Conservation (phyloP, 2,329 filamentous ascomycete species). For the Nannizziopsis barbatae region DNA sequence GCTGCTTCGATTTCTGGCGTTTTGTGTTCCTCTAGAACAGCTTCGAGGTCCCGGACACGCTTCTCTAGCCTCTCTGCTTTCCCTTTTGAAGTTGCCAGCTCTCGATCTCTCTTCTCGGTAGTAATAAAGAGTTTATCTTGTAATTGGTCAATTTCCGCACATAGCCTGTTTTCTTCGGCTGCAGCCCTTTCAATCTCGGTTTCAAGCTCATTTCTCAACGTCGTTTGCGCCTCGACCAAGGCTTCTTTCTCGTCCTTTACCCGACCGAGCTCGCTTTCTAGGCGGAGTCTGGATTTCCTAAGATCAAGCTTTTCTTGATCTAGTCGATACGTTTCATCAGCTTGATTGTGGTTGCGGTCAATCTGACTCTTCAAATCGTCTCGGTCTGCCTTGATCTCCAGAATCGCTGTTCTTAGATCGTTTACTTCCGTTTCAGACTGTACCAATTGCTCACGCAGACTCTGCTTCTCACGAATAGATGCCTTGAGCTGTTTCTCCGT, state of each 20-base stretch:
- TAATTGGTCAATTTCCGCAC: conserved; percentile 40
- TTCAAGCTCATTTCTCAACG: conserved; percentile 53
- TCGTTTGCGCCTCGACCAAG: conserved; percentile 46
- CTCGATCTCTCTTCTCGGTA: conserved; percentile 37
- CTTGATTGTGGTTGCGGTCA: conserved; percentile 44
- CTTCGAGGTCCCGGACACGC: conserved; percentile 40
- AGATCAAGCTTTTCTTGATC: conserved; percentile 61
- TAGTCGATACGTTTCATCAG: conserved; percentile 47
- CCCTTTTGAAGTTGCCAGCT: conserved; percentile 44
- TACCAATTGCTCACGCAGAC: conserved; percentile 52
- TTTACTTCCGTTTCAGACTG: conserved; percentile 51
- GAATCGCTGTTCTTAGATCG: conserved; percentile 45
- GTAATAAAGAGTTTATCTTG: conserved; percentile 40
- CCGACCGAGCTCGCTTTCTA: conserved; percentile 56
- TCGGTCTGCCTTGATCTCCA: conserved; percentile 52
- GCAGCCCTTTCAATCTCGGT: conserved; percentile 55
- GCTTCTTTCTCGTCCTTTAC: conserved; percentile 53
- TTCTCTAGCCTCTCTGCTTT: conserved; percentile 56
- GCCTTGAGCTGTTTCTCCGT: conserved; percentile 47
- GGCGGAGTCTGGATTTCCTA: conserved; percentile 54
- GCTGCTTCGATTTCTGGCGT: conserved; percentile 25
- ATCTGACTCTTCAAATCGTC: conserved; percentile 56
- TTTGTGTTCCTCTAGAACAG: conserved; percentile 46
- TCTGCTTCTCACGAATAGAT: conserved; percentile 50
- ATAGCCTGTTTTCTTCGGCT: conserved; percentile 52